phyloP scores from a whole-genome alignment of 805 yeast genomes.

The Candida berthetii region DNA sequence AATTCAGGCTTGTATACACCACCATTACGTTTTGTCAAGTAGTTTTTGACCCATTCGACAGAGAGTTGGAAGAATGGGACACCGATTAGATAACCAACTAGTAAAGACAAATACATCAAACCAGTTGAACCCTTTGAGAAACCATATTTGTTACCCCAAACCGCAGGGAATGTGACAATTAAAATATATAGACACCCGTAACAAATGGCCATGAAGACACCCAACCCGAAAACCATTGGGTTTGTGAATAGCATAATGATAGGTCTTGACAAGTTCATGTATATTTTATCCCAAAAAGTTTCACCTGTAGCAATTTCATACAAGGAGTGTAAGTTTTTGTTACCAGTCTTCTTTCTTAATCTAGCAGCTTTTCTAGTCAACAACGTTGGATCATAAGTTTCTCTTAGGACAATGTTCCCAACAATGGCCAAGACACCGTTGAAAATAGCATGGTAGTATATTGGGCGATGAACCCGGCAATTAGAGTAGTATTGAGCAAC shows the following conservation, averaged over 20 bases:
- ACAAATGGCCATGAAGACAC: conserved; percentile 56
- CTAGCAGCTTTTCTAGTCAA: conserved; percentile 38
- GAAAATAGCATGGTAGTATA: conserved; percentile 39
- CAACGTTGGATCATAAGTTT: conserved; percentile 54
- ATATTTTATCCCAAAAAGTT: conserved; percentile 29
- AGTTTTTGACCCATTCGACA: conserved; percentile 33
- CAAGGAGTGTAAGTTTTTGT: conserved; percentile 48
- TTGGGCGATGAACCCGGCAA: conserved; percentile 50
- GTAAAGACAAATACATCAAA: conserved; percentile 50
- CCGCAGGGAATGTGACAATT: conserved; percentile 52
- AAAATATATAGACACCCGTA: conserved; percentile 64
- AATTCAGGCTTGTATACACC: conserved; percentile 60
- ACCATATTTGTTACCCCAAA: conserved; percentile 41
- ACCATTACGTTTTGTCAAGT: conserved; percentile 32
- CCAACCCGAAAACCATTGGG: conserved; percentile 61
- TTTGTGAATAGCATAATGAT: conserved; percentile 43
- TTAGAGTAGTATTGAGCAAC: conserved; percentile 53
- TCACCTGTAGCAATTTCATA: conserved; percentile 53
- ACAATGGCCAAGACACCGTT: conserved; percentile 40
- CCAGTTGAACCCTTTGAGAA: conserved; percentile 45
- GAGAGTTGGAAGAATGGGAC: conserved; percentile 38
- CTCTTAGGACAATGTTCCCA: conserved; percentile 41
- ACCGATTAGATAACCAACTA: conserved; percentile 49
- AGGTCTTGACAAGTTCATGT: conserved; percentile 46
- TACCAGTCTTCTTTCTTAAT: conserved; percentile 49